Base-by-base conservation (phyloP, 1,284 basidiomycete species). In the Vanrija sp. region DNA sequence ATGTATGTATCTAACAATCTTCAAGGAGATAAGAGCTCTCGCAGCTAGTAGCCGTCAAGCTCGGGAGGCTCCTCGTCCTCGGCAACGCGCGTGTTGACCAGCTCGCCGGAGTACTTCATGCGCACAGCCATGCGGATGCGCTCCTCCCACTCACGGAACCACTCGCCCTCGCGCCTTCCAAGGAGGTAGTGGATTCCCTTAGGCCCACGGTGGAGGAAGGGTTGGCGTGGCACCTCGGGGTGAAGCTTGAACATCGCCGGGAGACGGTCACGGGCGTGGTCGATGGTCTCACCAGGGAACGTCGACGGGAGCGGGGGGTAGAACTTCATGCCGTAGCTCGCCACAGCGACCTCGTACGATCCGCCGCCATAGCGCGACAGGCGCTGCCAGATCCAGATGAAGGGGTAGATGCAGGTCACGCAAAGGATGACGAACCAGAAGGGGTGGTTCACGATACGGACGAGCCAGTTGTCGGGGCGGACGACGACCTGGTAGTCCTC, bases 71-170 rank as follows among this genome's bases (percentile, higher is more conserved):
- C 52, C 29, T 58, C 53, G n/a, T 53, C 38, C 5, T 53, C 56
- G 10, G 26, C 16, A 18, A 52, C 43, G 15, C 47, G 49, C 5
- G 52, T 53, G 28, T 62, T 58, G 25, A 57, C 46, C 28, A 75
- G 49, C 46, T 70, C 65, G 16, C 73, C 73, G 25, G 55, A 54
- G 58, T 59, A 71, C 44, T 62, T 55, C 65, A 64, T 76, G 16
- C 76, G 60, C 6, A 85, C 82, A 0, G 80, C 83, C 52, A 80
- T 79, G 54, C 74, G 75, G 50, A 91, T 88, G 3, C 83, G 80
- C 38, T 79, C 79, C 64, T 89, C 51, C 87, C 88, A 90, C 49
- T 79, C 79, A 66, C 81, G 81, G 72, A 88, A 87, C 87, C 87
- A 91, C 61, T 85, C 82, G 6, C 85, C 86, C 72, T 90, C 89